Evolutionary conservation across 108 stramenopile genomes (phyloP).

Genomic region (Phaeodactylum tricornutum): DNA sequence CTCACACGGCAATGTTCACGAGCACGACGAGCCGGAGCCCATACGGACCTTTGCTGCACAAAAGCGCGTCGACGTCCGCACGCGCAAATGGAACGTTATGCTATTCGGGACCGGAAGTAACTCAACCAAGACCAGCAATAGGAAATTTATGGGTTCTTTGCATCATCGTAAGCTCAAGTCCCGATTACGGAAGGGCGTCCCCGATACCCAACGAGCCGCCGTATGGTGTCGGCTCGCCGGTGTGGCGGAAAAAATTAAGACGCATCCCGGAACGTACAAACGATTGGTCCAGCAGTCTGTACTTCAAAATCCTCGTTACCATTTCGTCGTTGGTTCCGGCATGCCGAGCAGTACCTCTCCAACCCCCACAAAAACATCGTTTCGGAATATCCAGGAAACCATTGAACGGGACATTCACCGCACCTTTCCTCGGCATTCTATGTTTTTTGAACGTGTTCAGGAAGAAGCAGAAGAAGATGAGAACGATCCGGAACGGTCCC

Average conservation of each 20-base stretch:
- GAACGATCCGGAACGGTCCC: no score
- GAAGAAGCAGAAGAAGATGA: constrained; percentile 9
- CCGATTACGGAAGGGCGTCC: constrained; percentile 52
- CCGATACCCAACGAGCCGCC: constrained; percentile 28
- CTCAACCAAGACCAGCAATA: background rate
- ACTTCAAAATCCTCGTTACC: no score
- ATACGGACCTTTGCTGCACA: constrained; percentile 9
- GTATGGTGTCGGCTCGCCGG: constrained; percentile 28
- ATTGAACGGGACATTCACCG: constrained; percentile 86
- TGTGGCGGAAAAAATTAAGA: constrained; percentile 8
- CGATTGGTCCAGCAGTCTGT: constrained; percentile 21
- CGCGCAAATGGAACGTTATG: constrained; percentile 43
- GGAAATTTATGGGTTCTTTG: background rate
- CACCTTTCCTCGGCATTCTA: constrained; percentile 79
- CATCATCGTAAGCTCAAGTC: constrained; percentile 4
- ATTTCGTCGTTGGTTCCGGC: background rate
- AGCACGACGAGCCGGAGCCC: constrained; percentile 5
- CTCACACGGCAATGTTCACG: constrained; percentile 12
- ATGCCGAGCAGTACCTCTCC: constrained; percentile 6
- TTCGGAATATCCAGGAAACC: constrained; percentile 47
- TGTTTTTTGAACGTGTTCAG: constrained; percentile 56
- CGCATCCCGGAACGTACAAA: constrained; percentile 23
- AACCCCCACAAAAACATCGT: constrained; percentile 9
- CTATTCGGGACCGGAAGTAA: constrained; percentile 12
- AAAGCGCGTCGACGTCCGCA: constrained; percentile 18